phyloP scores from a whole-genome alignment of 2,329 filamentous ascomycete species.

The Arthrobotrys pseudoclavata region DNA sequence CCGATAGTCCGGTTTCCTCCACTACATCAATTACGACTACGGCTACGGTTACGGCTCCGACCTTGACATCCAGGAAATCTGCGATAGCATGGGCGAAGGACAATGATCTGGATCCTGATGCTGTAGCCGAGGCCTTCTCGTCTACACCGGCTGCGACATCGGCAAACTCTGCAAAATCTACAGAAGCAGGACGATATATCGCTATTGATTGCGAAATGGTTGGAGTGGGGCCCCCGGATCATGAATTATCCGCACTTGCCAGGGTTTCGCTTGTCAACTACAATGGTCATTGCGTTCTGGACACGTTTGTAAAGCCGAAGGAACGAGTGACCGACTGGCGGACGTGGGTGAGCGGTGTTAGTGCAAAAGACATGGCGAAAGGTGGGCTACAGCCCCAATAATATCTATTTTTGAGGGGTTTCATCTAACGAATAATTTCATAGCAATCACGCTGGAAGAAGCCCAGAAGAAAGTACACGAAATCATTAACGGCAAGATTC shows the following conservation, averaged over 20 bases:
- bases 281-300: slow-evolving; percentile 91
- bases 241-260: slow-evolving; percentile 81
- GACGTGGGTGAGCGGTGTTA: slow-evolving; percentile 86
- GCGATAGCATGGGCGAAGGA: slow-evolving; percentile 51
- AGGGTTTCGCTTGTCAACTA: slow-evolving; percentile 93
- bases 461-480: slow-evolving; percentile 80
- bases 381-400: slow-evolving; percentile 62
- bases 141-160: not conserved
- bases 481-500: slow-evolving; percentile 77
- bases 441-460: slow-evolving; percentile 78
- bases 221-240: slow-evolving; percentile 79
- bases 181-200: slow-evolving; percentile 88
- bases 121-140: slow-evolving; percentile 63
- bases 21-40: not conserved
- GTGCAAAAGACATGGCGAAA: slow-evolving; percentile 76
- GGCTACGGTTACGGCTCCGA: not conserved
- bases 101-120: slow-evolving; percentile 38
- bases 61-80: slow-evolving; percentile 22
- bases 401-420: slow-evolving; percentile 56
- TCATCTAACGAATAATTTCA: slow-evolving; percentile 46
- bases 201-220: slow-evolving; percentile 99
- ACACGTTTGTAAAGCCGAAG: slow-evolving; percentile 86
- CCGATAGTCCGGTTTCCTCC: slow-evolving; percentile 7
- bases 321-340: slow-evolving; percentile 90
- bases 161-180: slow-evolving; percentile 65